Base-by-base conservation (phyloP, 2,329 filamentous ascomycete species). In the Cladobotryum mycophilum region DNA sequence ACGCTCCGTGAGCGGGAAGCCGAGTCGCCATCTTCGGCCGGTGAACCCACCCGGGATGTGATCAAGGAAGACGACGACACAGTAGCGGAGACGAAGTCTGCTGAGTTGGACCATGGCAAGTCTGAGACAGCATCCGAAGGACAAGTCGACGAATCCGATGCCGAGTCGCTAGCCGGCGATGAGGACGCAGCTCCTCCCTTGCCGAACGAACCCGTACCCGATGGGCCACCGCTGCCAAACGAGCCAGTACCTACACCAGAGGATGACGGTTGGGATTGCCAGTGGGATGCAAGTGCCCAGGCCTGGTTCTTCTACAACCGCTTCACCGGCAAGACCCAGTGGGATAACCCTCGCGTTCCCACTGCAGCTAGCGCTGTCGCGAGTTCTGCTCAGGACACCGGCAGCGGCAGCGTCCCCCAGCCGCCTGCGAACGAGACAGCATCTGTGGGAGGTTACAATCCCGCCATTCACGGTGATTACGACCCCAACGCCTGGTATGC, bases 401-500 rank as follows among this genome's bases (percentile, higher is more conserved):
- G 15, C 41, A 14, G 7, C 8, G n/a, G 13, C 33, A 38, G 12
- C 30, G 48, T 54, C 41, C 67, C 59, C 59, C 69, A 58, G 34
- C 62, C 60, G 5, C 68, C 67, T 5, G 56, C 64, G 48, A 64
- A 66, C 52, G 67, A 70, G 54, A 66, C 51, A 47, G 71, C 59
- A 42, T 71, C 80, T 18, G 79, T 78, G 5, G 85, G 85, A 52
- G 90, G 92, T 54, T 99, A 99, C 72, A 96, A 97, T 65, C 93
- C 93, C 1, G 88, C 89, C 20, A 92, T 99, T 42, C 93, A 99
- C 67, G 93, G 93, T 60, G 87, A 91, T 71, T 99, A 96, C 73
- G 93, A 99, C 62, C 90, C 91, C 4, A 93, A 85, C 53, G 92
- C 93, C n/a, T 88, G 90, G 73, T 99, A 99, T 66, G 92, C 93